Evolutionary conservation across 192 early-diverging fungal genomes (phyloP), one percentile per base, ranked within the genome.

Genomic region (Radiomyces spectabilis): DNA sequence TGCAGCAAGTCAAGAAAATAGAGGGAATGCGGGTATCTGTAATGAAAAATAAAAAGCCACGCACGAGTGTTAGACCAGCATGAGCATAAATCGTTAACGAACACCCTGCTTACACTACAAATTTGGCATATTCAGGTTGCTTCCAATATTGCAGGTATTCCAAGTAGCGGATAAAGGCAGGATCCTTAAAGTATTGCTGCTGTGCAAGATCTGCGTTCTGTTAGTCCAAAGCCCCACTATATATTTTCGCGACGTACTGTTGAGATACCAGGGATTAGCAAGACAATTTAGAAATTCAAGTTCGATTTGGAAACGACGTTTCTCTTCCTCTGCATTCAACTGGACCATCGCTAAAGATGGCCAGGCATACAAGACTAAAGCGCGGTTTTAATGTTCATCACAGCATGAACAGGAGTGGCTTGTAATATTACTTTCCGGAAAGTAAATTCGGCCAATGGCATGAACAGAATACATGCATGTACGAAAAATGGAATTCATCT

Each of bases 271-370:
- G 16, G 95, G 95, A 67, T 95, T 98, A 31, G 92, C 80, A 12
- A 98, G 74, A 57, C 88, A 92, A 68, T 95, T 92, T 12, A 98
- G 76, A 78, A 98, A 98, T 72, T 98, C 95, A 31, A 97, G 79
- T 69, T 97, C 94, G 16, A 93, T 81, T 61, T 86, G 80, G 55
- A 94, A 94, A 19, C 94, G 81, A 21, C 47, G 32, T 24, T 66
- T 59, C 41, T 66, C 57, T 19, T 66, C 51, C n/a, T 59, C 51
- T 33, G 26, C 45, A 24, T 49, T 35, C 34, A 57, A 10, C 9
- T 44, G 42, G 10, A 25, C 42, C 42, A 44, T 44, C 22, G 53
- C 41, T 42, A 35, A 41, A 26, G 7, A 33, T 31, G 5, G n/a
- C n/a, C n/a, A n/a, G n/a, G n/a, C n/a, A n/a, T n/a, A n/a, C n/a